Evolutionary conservation across 495 filamentous ascomycete genomes (phyloP).

Genomic region (Trichoderma erinaceum): DNA sequence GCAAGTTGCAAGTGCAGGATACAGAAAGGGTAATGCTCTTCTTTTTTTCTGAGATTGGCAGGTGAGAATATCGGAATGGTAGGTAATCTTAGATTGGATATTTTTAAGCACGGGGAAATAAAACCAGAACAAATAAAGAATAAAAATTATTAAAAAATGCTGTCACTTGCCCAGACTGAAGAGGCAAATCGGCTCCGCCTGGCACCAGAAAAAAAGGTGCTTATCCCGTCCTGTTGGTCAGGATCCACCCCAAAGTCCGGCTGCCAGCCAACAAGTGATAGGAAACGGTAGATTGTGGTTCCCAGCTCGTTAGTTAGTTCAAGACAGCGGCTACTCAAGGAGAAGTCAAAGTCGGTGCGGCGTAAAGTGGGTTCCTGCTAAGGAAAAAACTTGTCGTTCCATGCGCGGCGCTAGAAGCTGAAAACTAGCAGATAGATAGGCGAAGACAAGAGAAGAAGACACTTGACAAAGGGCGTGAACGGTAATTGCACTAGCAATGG

Average conservation of each 20-base stretch:
- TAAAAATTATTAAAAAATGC: not conserved
- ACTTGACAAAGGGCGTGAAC: too few relatives aligned
- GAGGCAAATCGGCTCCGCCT: not conserved
- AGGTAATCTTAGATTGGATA: not conserved
- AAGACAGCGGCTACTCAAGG: slow-evolving; percentile 11
- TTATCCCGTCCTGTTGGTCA: slow-evolving; percentile 6
- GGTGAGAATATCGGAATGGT: not conserved
- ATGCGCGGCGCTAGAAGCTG: not conserved
- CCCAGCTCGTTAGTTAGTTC: not conserved
- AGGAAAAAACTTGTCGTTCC: not conserved
- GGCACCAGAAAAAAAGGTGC: not conserved
- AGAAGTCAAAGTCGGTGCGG: not conserved
- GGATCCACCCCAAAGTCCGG: not conserved
- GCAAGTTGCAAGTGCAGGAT: too few relatives aligned
- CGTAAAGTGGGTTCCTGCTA: not conserved
- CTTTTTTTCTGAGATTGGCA: not conserved
- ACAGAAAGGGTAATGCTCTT: not conserved
- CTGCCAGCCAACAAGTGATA: not conserved
- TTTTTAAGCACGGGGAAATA: not conserved
- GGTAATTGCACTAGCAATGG: too few relatives aligned
- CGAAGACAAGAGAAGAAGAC: not conserved
- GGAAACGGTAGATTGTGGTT: too few relatives aligned
- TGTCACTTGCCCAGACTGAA: not conserved
- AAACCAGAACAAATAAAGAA: too few relatives aligned
- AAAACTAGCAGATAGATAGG: too few relatives aligned